phyloP scores from a whole-genome alignment of 257 asterid genomes.

The Nicotiana obtusifolia region DNA sequence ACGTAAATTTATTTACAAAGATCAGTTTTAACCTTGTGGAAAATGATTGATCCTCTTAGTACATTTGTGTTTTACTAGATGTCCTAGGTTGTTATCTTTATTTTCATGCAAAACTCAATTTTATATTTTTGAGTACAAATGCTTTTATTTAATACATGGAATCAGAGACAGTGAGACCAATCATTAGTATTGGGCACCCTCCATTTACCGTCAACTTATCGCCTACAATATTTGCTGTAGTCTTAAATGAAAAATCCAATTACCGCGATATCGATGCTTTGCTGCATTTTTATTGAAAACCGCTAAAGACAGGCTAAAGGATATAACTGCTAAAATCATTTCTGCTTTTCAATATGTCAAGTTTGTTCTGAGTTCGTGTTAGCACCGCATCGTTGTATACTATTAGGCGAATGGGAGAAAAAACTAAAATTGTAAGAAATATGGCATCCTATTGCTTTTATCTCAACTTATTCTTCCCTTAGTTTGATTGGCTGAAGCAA shows the following conservation, averaged over 20 bases:
- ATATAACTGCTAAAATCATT: not conserved
- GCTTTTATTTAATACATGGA: not conserved
- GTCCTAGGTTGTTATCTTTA: not conserved
- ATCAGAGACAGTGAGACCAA: not conserved
- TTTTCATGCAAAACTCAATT: not conserved
- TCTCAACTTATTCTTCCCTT: not conserved
- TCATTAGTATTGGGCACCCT: not conserved
- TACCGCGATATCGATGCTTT: not conserved
- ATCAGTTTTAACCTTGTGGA: not conserved
- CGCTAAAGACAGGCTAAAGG: not conserved
- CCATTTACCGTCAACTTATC: not conserved
- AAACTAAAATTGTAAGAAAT: not conserved
- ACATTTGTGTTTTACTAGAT: not conserved
- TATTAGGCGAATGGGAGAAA: not conserved
- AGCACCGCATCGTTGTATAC: not conserved
- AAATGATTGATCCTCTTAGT: not conserved
- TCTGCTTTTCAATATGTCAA: not conserved
- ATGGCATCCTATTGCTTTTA: not conserved
- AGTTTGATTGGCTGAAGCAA: not conserved
- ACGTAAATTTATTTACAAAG: not conserved
- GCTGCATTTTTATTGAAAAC: not conserved
- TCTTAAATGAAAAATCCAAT: too few relatives aligned
- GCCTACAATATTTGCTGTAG: not conserved
- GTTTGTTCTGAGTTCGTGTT: not conserved
- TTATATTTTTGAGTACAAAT: not conserved